These are phyloP conservation scores for Suhomyces taliae DNA, from an alignment of 1,139 yeast species.

Conservation along the genomic window DNA sequence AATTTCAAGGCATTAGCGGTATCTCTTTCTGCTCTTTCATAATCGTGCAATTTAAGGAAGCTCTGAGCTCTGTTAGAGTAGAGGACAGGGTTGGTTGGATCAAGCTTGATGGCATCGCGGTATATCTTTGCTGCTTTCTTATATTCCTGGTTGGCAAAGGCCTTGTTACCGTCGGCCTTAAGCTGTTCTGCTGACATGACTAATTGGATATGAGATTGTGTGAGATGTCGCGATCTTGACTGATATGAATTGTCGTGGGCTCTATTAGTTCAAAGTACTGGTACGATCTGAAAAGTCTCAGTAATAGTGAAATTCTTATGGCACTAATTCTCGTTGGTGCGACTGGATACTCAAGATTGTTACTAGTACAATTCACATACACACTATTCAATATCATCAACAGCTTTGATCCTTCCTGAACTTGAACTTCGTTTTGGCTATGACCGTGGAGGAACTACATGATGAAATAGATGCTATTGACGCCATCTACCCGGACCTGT, in stretches of 20 bases:
- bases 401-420: too few relatives aligned
- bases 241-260: too few relatives aligned
- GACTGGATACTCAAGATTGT: too few relatives aligned
- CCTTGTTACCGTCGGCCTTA: slow-evolving; percentile 63
- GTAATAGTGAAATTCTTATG: too few relatives aligned
- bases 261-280: too few relatives aligned
- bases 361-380: too few relatives aligned
- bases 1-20: slow-evolving; percentile 56
- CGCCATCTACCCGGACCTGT: slow-evolving; percentile 78
- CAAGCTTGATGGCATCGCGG: slow-evolving; percentile 61
- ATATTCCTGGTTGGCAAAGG: slow-evolving; percentile 56
- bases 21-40: slow-evolving; percentile 59
- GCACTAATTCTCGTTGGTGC: too few relatives aligned
- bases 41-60: slow-evolving; percentile 54
- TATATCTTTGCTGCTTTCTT: slow-evolving; percentile 61
- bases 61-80: slow-evolving; percentile 83
- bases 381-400: too few relatives aligned
- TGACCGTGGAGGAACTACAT: slow-evolving; percentile 56
- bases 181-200: slow-evolving; percentile 23
- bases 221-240: too few relatives aligned
- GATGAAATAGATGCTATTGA: slow-evolving; percentile 84
- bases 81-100: slow-evolving; percentile 59
- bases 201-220: too few relatives aligned
- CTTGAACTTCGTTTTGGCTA: slow-evolving; percentile 8
- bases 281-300: too few relatives aligned